phyloP scores from a whole-genome alignment of 108 stramenopile species.

The Cyclotella baltica region DNA sequence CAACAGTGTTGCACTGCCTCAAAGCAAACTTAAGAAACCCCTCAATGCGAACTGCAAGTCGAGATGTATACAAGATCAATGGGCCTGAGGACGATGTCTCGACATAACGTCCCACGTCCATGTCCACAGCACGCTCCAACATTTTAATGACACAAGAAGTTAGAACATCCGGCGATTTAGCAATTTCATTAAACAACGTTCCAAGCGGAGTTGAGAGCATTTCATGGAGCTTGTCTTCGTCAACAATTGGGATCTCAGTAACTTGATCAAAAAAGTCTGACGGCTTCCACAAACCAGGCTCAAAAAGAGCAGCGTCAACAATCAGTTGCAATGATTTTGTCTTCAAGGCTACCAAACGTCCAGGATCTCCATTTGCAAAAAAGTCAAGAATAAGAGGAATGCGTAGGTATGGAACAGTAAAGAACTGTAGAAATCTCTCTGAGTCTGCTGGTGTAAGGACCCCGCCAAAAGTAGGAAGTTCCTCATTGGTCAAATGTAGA shows the following conservation, averaged over 20 bases:
- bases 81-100: slow-evolving; percentile 86
- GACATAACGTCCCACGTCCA: slow-evolving; percentile 93
- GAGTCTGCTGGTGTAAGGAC: slow-evolving; percentile 90
- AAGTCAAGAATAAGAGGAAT: slow-evolving; percentile 96
- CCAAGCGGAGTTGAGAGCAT: slow-evolving; percentile 91
- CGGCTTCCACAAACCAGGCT: slow-evolving; percentile 93
- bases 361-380: slow-evolving; percentile 94
- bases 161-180: slow-evolving; percentile 90
- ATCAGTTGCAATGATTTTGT: slow-evolving; percentile 92
- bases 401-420: slow-evolving; percentile 96
- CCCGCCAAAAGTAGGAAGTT: slow-evolving; percentile 93
- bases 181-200: slow-evolving; percentile 95
- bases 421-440: slow-evolving; percentile 93
- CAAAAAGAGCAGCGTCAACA: slow-evolving; percentile 95
- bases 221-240: slow-evolving; percentile 76
- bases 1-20: slow-evolving; percentile 75
- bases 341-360: slow-evolving; percentile 85
- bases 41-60: slow-evolving; percentile 95
- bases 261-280: slow-evolving; percentile 80
- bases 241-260: slow-evolving; percentile 80
- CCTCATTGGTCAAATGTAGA: slow-evolving; percentile 87
- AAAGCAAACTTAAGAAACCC: slow-evolving; percentile 92
- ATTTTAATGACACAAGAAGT: slow-evolving; percentile 89
- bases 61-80: slow-evolving; percentile 93
- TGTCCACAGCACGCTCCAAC: slow-evolving; percentile 92